These are phyloP conservation scores for Diaporthe aspalathi DNA, from an alignment of 2,329 filamentous ascomycete genomes.

Conservation along the genomic window DNA sequence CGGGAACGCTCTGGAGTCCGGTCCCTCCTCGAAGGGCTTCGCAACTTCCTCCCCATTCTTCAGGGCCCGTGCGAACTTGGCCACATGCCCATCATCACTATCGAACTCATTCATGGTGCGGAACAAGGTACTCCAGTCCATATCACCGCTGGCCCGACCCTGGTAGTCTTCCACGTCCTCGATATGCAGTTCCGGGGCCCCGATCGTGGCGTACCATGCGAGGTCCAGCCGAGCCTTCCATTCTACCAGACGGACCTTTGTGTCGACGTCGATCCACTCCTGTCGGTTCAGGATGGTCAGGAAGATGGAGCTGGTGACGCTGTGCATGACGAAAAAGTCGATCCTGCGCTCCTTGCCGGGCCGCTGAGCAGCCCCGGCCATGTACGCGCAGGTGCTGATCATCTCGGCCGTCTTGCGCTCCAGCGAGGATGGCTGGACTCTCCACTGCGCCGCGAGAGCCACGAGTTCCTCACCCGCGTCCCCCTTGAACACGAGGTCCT, in stretches of 20 bases:
- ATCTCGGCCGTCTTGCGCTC: conserved; percentile 53
- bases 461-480: conserved; percentile 65
- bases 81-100: conserved; percentile 50
- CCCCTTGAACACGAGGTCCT: too few relatives aligned
- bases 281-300: conserved; percentile 46
- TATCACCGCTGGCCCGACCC: neutral
- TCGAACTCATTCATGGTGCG: too few relatives aligned
- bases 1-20: conserved; percentile 62
- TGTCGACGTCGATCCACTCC: conserved; percentile 47
- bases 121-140: too few relatives aligned
- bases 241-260: conserved; percentile 70
- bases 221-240: conserved; percentile 75
- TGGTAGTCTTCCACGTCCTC: conserved; percentile 42
- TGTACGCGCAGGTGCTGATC: conserved; percentile 43
- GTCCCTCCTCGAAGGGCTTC: conserved; percentile 37
- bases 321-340: conserved; percentile 70
- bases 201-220: conserved; percentile 70
- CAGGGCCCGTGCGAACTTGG: conserved; percentile 50
- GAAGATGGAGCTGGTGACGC: conserved; percentile 49
- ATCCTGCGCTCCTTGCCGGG: conserved; percentile 67
- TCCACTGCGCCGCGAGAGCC: conserved; percentile 64
- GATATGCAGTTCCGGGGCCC: conserved; percentile 52
- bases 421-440: conserved; percentile 53
- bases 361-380: conserved; percentile 58
- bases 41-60: conserved; percentile 47